These are phyloP conservation scores for Neocatenulostroma microsporum DNA, from an alignment of 2,329 filamentous ascomycete species.

Conservation along the genomic window DNA sequence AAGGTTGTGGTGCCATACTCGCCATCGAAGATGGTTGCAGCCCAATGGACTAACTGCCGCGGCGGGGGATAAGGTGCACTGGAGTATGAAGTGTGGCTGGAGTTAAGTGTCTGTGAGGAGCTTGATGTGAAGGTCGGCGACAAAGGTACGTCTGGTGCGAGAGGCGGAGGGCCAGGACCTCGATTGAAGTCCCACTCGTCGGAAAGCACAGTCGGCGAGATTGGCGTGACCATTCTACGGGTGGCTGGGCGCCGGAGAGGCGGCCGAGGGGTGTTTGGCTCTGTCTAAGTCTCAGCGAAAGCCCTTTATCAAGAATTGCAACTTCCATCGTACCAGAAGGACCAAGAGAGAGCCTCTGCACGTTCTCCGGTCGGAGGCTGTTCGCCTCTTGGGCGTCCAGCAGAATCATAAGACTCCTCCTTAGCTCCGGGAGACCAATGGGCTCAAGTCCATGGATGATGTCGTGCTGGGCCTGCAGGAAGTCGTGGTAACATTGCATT, in stretches of 20 bases:
- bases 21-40: constrained; percentile 37
- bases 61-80: constrained; percentile 11
- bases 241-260: constrained; percentile 8
- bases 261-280: constrained; percentile 14
- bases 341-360: background rate
- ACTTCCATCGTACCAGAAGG: constrained; percentile 1
- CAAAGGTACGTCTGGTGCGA: constrained; percentile 32
- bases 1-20: constrained; percentile 33
- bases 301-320: constrained; percentile 1
- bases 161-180: constrained; percentile 26
- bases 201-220: constrained; percentile 11
- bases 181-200: constrained; percentile 11
- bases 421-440: background rate
- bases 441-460: constrained; percentile 13
- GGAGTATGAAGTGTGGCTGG: constrained; percentile 25
- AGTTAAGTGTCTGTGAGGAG: constrained; percentile 35
- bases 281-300: constrained; percentile 3
- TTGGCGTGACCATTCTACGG: constrained; percentile 11
- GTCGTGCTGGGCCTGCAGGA: constrained; percentile 34
- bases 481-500: constrained; percentile 44
- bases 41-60: constrained; percentile 34
- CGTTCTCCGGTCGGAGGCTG: background rate
- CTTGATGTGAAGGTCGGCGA: constrained; percentile 38
- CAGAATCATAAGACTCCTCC: constrained; percentile 3
- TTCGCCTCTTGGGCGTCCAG: constrained; percentile 7